These are phyloP conservation scores for Omphalotus guepiniiformis DNA, from an alignment of 768 basidiomycete genomes.

Conservation along the genomic window DNA sequence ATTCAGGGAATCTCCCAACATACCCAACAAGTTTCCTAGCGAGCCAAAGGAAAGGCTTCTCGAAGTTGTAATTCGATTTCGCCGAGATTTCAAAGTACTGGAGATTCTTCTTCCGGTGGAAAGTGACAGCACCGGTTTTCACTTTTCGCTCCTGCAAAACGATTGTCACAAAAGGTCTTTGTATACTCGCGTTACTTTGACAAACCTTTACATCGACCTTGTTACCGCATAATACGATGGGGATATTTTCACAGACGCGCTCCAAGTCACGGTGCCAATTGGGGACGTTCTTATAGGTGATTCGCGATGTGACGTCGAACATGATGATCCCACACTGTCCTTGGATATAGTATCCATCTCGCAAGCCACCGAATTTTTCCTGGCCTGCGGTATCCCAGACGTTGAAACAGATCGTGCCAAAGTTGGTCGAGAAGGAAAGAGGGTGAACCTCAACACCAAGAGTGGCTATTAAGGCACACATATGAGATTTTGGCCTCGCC, in stretches of 20 bases:
- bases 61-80: conserved; percentile 99
- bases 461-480: conserved; percentile 60
- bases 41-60: conserved; percentile 99
- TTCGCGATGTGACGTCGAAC: conserved; percentile 99
- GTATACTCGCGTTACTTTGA: conserved; percentile 9
- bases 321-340: conserved; percentile 99
- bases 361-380: conserved; percentile 99
- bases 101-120: conserved; percentile 99
- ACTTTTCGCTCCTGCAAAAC: conserved; percentile 91
- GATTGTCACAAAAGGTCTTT: conserved; percentile 1
- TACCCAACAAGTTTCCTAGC: conserved; percentile 97
- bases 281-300: conserved; percentile 99
- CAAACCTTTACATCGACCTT: conserved; percentile 98
- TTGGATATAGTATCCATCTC: conserved; percentile 95
- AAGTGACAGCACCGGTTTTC: conserved; percentile 96
- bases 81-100: conserved; percentile 99
- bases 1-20: conserved; percentile 24
- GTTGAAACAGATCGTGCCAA: conserved; percentile 98
- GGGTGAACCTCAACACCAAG: conserved; percentile 99
- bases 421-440: conserved; percentile 94
- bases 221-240: conserved; percentile 98
- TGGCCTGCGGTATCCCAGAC: conserved; percentile 99
- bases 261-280: conserved; percentile 99
- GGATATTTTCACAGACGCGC: conserved; percentile 99
- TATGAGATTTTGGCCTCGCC: conserved; percentile 5